Evolutionary conservation across 805 yeast genomes (phyloP).

Genomic region (Candida golubevii): DNA sequence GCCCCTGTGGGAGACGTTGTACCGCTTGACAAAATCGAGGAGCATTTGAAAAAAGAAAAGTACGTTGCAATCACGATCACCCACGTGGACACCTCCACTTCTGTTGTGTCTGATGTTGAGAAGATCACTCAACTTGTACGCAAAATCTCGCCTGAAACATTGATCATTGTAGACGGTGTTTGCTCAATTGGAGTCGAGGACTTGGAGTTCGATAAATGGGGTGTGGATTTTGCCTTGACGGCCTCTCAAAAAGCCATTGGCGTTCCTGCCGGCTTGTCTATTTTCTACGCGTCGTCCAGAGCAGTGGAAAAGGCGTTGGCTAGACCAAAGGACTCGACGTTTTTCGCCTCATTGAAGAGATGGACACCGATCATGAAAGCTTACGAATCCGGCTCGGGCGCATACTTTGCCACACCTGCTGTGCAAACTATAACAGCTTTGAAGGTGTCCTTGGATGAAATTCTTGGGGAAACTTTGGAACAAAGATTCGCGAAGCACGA

Average conservation of each 20-base stretch:
- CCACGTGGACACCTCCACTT: conserved; percentile 95
- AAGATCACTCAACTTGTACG: conserved; percentile 59
- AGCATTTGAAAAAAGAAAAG: conserved; percentile 45
- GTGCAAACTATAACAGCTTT: conserved; percentile 81
- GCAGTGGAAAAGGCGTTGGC: conserved; percentile 60
- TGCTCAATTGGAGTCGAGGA: conserved; percentile 91
- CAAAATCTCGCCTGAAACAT: conserved; percentile 67
- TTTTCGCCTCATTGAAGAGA: conserved; percentile 67
- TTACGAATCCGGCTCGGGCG: conserved; percentile 72
- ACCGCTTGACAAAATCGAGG: conserved; percentile 51
- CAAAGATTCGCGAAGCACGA: conserved; percentile 61
- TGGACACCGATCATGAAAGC: conserved; percentile 90
- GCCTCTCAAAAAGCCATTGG: conserved; percentile 97
- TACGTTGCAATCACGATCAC: conserved; percentile 79
- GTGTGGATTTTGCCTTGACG: conserved; percentile 78
- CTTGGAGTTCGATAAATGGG: conserved; percentile 84
- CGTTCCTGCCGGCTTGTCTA: conserved; percentile 86
- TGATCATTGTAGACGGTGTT: conserved; percentile 88
- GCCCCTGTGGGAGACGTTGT: conserved; percentile 75
- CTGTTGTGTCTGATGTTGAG: conserved; percentile 75
- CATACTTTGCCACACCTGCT: conserved; percentile 97
- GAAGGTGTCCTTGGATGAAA: conserved; percentile 69
- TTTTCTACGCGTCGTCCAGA: conserved; percentile 69
- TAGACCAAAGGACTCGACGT: conserved; percentile 47
- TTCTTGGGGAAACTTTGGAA: conserved; percentile 48